Conservation (phyloP, 2,329 filamentous ascomycete genomes). For the Ophiostoma triangulosporum region DNA sequence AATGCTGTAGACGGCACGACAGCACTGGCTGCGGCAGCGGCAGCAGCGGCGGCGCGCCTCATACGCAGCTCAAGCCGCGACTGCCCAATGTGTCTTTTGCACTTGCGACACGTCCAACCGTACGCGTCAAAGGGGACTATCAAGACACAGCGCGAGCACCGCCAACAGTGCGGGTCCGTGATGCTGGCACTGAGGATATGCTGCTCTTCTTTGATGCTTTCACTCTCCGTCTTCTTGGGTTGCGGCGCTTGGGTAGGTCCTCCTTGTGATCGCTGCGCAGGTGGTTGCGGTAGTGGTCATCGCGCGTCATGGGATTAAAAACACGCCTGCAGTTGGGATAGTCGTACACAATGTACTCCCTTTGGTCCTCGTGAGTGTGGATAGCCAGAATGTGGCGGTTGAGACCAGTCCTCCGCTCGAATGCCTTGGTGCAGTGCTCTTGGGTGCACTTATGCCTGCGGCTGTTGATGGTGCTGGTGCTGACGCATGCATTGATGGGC, state of each 20-base stretch:
- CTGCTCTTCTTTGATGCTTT: background rate
- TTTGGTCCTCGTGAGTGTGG: slow-evolving; percentile 29
- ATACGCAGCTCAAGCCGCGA: slow-evolving; percentile 15
- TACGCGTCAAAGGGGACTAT: slow-evolving; percentile 28
- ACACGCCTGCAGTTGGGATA: slow-evolving; percentile 34
- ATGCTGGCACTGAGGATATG: slow-evolving; percentile 29
- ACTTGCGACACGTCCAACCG: slow-evolving; percentile 33
- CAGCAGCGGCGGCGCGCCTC: background rate
- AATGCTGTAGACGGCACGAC: too few relatives aligned
- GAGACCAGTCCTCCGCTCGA: slow-evolving; percentile 40
- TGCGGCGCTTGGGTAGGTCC: slow-evolving; percentile 35
- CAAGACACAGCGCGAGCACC: slow-evolving; percentile 38
- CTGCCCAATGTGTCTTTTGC: slow-evolving; percentile 32
- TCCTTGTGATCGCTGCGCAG: slow-evolving; percentile 42
- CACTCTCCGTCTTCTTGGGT: background rate
- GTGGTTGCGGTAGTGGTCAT: slow-evolving; percentile 45
- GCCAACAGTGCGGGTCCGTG: slow-evolving; percentile 34
- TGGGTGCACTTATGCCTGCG: slow-evolving; percentile 9
- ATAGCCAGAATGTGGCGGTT: slow-evolving; percentile 37
- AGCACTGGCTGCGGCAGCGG: too few relatives aligned
- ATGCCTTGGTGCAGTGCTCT: slow-evolving; percentile 32
- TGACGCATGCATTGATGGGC: too few relatives aligned
- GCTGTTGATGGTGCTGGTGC: background rate
- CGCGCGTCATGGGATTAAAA: slow-evolving; percentile 34
- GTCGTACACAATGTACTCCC: slow-evolving; percentile 36